A percentile compares a stretch with the other conserved stretches of the same genome.
Evolutionary conservation across 495 filamentous ascomycete genomes (phyloP).

Genomic region (Talaromyces ruber): DNA sequence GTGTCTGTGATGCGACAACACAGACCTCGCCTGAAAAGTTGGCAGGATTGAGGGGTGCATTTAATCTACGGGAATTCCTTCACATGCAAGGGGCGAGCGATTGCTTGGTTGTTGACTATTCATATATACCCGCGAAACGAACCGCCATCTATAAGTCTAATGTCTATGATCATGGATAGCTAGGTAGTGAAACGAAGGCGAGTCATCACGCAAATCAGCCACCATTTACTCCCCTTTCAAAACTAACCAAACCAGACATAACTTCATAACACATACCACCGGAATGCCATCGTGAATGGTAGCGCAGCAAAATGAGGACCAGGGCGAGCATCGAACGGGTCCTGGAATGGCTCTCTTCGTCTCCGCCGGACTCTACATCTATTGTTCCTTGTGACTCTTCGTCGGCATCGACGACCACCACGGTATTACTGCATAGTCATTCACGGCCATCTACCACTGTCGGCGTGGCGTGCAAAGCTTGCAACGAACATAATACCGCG

Average conservation of each 20-base stretch:
- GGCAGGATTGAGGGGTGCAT: neutral
- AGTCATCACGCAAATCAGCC: neutral
- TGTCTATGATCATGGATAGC: neutral
- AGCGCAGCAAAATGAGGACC: neutral
- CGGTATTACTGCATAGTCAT: neutral
- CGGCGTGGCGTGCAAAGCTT: slow-evolving; percentile 1
- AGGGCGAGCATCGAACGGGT: neutral
- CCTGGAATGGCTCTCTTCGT: neutral
- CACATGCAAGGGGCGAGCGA: neutral
- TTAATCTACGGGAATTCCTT: no score
- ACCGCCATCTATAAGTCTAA: neutral
- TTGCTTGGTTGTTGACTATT: neutral
- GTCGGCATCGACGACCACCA: neutral
- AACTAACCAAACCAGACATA: neutral
- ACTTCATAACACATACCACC: neutral
- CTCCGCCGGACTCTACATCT: neutral
- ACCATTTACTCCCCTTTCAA: neutral
- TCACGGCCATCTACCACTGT: neutral
- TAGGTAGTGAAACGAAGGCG: neutral
- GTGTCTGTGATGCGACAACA: neutral
- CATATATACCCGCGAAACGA: neutral
- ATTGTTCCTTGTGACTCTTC: neutral
- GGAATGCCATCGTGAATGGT: neutral
- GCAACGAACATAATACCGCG: neutral
- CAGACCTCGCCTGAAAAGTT: neutral